These are phyloP conservation scores for Collybiopsis luxurians DNA, from an alignment of 768 basidiomycete species.

Conservation along the genomic window DNA sequence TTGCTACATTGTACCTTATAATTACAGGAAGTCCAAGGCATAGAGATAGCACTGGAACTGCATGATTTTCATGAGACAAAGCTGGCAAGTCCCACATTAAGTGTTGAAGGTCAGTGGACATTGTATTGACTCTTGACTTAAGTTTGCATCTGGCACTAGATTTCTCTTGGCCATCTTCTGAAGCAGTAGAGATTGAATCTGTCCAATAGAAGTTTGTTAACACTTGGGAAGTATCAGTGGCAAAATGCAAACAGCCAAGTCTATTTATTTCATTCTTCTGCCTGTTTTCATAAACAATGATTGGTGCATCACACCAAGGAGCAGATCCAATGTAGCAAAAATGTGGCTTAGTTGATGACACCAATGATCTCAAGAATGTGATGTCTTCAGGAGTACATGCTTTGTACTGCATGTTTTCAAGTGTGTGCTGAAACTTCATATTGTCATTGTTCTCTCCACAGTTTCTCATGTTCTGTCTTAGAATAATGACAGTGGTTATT, in stretches of 20 bases:
- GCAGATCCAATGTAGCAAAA: constrained; percentile 47
- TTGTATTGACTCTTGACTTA: constrained; percentile 7
- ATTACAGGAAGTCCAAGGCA: constrained; percentile 33
- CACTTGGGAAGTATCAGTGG: constrained; percentile 21
- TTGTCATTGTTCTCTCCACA: constrained; percentile 8
- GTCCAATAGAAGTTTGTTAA: constrained; percentile 23
- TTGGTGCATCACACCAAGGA: constrained; percentile 25
- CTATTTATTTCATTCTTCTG: constrained; percentile 30
- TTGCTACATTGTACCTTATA: constrained; percentile 28
- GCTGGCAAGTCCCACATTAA: constrained; percentile 20
- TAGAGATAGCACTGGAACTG: constrained; percentile 25
- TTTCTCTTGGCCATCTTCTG: background rate
- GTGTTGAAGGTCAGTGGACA: constrained; percentile 15
- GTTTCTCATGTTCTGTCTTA: constrained; percentile 30
- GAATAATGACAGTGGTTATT: constrained; percentile 24
- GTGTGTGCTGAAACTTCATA: constrained; percentile 11
- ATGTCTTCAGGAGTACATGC: constrained; percentile 36
- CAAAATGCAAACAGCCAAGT: constrained; percentile 25
- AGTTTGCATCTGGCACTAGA: background rate
- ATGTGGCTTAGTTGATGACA: constrained; percentile 9
- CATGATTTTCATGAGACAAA: constrained; percentile 19
- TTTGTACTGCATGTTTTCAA: constrained; percentile 27
- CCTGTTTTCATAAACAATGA: constrained; percentile 29
- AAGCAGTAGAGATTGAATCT: constrained; percentile 2
- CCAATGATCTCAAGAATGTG: constrained; percentile 23